Evolutionary conservation across 2,329 filamentous ascomycete genomes (phyloP).

Genomic region (Ilyonectria robusta): DNA sequence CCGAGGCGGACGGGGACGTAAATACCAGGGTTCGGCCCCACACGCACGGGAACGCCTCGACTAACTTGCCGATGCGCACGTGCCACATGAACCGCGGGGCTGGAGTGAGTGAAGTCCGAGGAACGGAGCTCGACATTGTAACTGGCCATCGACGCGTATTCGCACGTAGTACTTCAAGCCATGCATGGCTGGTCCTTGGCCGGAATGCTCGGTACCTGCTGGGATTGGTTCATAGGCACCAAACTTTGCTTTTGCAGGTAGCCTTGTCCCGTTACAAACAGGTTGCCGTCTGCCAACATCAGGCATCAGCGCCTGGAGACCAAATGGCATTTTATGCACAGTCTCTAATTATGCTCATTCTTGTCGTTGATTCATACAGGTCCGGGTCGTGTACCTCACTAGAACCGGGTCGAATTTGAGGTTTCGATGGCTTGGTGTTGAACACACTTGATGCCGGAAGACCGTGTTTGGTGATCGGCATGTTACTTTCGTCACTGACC

Average conservation of each 20-base stretch:
- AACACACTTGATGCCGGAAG: conserved; percentile 3
- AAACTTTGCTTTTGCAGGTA: background rate
- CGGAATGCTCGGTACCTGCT: conserved; percentile 14
- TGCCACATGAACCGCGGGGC: conserved; percentile 38
- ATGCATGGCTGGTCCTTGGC: background rate
- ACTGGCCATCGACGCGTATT: conserved; percentile 19
- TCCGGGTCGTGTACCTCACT: conserved; percentile 3
- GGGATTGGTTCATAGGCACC: conserved; percentile 6
- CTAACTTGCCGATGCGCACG: conserved; percentile 42
- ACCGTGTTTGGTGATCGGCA: conserved; percentile 8
- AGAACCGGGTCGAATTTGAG: background rate
- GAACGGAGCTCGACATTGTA: conserved; percentile 13
- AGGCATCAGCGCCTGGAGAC: conserved; percentile 18
- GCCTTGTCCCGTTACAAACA: conserved; percentile 2
- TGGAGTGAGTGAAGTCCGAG: conserved; percentile 21
- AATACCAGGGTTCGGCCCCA: conserved; percentile 43
- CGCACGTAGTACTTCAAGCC: background rate
- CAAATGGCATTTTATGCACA: background rate
- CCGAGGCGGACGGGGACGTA: conserved; percentile 40
- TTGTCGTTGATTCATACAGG: background rate
- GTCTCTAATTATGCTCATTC: conserved; percentile 14
- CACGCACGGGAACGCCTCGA: conserved; percentile 31
- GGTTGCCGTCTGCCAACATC: conserved; percentile 7
- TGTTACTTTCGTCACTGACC: conserved; percentile 2
- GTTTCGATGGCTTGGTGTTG: conserved; percentile 5